These are phyloP conservation scores for Fusarium tjaetaba DNA, from an alignment of 2,329 filamentous ascomycete species.

Conservation along the genomic window DNA sequence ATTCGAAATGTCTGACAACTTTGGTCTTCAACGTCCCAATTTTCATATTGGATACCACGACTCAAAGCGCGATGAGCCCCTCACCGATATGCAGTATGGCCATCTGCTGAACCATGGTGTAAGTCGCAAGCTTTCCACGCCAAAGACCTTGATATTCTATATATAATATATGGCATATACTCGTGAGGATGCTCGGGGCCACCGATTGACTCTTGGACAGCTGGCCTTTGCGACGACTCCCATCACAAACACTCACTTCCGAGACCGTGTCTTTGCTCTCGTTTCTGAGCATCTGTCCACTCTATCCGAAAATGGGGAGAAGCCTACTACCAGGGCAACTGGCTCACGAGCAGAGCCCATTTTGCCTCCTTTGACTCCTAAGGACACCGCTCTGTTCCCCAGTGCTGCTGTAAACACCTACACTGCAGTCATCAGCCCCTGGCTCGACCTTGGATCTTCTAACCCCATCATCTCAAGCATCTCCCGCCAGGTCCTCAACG, in stretches of 20 bases:
- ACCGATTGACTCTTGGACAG: constrained; percentile 54
- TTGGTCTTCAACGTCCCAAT: constrained; percentile 48
- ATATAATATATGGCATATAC: background rate
- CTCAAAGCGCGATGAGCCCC: constrained; percentile 66
- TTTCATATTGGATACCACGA: constrained; percentile 83
- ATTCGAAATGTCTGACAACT: constrained; percentile 41
- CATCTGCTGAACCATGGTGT: constrained; percentile 76
- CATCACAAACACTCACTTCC: constrained; percentile 80
- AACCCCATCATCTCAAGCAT: constrained; percentile 86
- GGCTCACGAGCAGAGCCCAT: constrained; percentile 65
- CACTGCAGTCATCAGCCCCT: constrained; percentile 83
- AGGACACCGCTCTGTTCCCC: constrained; percentile 80
- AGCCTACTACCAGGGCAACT: constrained; percentile 53
- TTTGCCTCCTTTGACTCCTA: constrained; percentile 76
- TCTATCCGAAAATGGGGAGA: constrained; percentile 54
- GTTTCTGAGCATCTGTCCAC: constrained; percentile 65
- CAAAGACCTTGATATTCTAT: background rate
- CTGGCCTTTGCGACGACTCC: constrained; percentile 83
- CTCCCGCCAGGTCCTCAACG: constrained; percentile 87
- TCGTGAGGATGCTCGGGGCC: background rate
- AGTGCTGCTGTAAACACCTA: constrained; percentile 75
- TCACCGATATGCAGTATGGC: constrained; percentile 71
- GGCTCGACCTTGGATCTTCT: constrained; percentile 88
- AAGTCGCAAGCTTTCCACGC: constrained; percentile 50
- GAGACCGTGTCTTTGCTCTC: constrained; percentile 71